Evolutionary conservation across 768 basidiomycete genomes (phyloP), one percentile per base, ranked within the genome.

Genomic region (Mrakia gelida): DNA sequence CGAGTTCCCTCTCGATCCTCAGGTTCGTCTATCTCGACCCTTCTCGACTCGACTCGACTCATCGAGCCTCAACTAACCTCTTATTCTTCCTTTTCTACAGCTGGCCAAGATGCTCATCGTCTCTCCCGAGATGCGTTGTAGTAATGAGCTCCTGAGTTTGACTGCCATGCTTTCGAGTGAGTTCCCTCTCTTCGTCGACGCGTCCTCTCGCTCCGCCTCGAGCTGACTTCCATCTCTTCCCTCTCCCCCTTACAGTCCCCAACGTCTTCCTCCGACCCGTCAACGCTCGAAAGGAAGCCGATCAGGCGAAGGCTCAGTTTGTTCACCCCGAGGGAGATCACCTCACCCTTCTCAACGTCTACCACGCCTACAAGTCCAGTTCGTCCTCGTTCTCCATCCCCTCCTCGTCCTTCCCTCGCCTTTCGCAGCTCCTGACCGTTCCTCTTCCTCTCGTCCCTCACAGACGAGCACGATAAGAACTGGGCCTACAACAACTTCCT

Each of bases 1-100:
- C 0, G 94, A 98, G 81, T 98, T 98, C 87, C 97, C 96, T 18
- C 88, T 99, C n/a, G 97, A 98, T 84, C 97, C 96, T 59, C 95
- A 95, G 87, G 92, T 92, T 80, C 56, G 87, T 63, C 3, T 21
- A n/a, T n/a, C n/a, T n/a, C n/a, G n/a, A n/a, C n/a, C 26, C 21
- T 5, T 70, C n/a, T 71, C 43, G 52, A 26, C 10, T 28, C 21
- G 1, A 65, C 21, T 7, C 38, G 30, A 13, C 38, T 71, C 52
- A 26, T 70, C 76, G 32, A 43, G 32, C 26, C 23, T 68, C 21
- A 23, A 10, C 38, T 75, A 16, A 52, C 49, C 18, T 52, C 16
- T 21, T 45, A 78, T 75, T 73, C 62, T 28, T 71, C 41, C 43
- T 16, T 7, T 45, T 30, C 32, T n/a, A 5, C 80, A 93, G 90